Base-by-base conservation (phyloP, 768 basidiomycete genomes). In the Termitomyces sp. region DNA sequence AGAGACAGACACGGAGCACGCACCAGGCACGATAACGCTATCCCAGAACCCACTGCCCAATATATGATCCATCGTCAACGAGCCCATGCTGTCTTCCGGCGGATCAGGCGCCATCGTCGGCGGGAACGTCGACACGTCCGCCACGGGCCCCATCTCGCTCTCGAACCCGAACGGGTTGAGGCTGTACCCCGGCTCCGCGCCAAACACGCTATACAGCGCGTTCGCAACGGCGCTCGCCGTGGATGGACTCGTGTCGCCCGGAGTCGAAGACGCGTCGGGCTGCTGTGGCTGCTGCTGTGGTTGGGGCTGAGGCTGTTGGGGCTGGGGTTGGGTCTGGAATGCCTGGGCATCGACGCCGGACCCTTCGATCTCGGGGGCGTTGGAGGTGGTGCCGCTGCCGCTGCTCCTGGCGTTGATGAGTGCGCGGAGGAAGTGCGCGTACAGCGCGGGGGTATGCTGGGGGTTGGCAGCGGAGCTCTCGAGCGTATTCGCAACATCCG, bases 361-460 rank as follows among this genome's bases (percentile, higher is more conserved):
- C 10, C 14, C 38, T n/a, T 44, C 46, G 41, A 14, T 26, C 11
- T n/a, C 45, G 12, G 46, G 4, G 5, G 47, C 8, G 21, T 17
- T 2, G 19, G 14, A 35, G 3, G 35, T 14, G 23, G 7, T 14
- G 15, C 9, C 26, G 23, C 6, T 8, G 11, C n/a, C 56, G 46
- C 75, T 74, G 21, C 73, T 56, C 61, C 73, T 78, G 44, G 85
- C 83, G 1, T 84, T 79, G 53, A 89, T 81, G 42, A 96, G 81
- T 2, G 89, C 87, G 2, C 85, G 86, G 23, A 94, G 75, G 75
- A 94, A 93, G 19, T 80, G 77, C 66, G 86, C 85, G 75, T 98
- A 98, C 40, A 98, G 77, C 5, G 91, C 89, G 0, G 96, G 94
- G 0, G 95, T 94, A 67, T 99, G 96, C 5, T 81, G 74, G 1